phyloP scores from a whole-genome alignment of 164 flowering plant genomes.

The Magnolia sinica region DNA sequence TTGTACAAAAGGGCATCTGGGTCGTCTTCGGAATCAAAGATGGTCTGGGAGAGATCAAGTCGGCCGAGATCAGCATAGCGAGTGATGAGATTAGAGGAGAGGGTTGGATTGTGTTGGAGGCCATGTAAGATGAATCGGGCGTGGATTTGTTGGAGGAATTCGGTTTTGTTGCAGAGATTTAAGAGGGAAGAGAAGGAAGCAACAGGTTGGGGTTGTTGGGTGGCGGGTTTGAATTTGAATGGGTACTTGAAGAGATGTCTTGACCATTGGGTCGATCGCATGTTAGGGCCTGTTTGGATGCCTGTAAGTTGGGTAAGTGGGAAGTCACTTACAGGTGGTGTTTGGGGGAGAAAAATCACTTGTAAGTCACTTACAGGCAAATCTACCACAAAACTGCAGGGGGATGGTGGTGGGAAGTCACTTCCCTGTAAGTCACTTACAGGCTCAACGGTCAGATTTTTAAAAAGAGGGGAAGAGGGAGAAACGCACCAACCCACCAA shows the following conservation, averaged over 20 bases:
- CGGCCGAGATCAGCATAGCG: slow-evolving; percentile 39
- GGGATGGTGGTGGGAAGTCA: too few species aligned
- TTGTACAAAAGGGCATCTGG: slow-evolving; percentile 29
- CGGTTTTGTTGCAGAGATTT: slow-evolving; percentile 35
- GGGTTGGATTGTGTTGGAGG: slow-evolving; percentile 44
- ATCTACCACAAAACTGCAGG: too few species aligned
- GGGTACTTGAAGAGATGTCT: slow-evolving; percentile 14
- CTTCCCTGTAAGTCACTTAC: too few species aligned
- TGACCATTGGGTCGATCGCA: slow-evolving; percentile 15
- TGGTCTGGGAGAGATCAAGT: slow-evolving; percentile 21
- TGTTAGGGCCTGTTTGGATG: too few species aligned
- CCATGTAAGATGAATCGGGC: slow-evolving; percentile 52
- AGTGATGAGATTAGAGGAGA: slow-evolving; percentile 38
- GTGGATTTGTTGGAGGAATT: slow-evolving; percentile 47
- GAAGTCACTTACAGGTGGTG: too few species aligned
- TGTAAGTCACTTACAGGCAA: too few species aligned
- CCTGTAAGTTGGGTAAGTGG: too few species aligned
- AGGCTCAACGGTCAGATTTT: too few species aligned
- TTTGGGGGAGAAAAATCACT: too few species aligned
- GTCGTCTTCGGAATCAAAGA: slow-evolving; percentile 25
- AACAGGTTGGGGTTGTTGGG: slow-evolving; percentile 22
- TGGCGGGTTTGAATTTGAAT: slow-evolving; percentile 26
- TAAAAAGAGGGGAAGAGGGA: too few species aligned
- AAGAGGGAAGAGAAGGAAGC: slow-evolving; percentile 35
- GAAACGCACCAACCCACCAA: too few species aligned